Conservation (phyloP, 805 yeast species). For the Kuraishia cidri region DNA sequence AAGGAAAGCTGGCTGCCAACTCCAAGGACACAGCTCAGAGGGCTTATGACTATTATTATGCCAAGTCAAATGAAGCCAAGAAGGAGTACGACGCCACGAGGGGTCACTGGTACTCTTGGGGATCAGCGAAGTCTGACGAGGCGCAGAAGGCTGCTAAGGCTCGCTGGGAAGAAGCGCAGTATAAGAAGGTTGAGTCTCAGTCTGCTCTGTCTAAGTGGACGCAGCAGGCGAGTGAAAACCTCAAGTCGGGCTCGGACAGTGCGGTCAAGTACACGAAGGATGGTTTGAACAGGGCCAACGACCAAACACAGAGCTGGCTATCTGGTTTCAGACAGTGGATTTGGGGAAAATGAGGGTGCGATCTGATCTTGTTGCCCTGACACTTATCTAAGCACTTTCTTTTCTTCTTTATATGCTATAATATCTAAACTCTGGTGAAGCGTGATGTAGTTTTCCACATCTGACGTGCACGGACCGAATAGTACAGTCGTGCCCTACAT, state of each 20-base stretch:
- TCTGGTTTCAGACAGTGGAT: conserved; percentile 11
- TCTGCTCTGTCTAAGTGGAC: conserved; percentile 7
- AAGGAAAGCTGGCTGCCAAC: conserved; percentile 1
- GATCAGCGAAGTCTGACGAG: conserved; percentile 16
- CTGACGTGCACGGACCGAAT: too few relatives aligned
- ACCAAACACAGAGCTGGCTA: conserved; percentile 12
- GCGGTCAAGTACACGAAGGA: conserved; percentile 9
- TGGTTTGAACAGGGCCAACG: conserved; percentile 10
- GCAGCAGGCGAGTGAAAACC: conserved; percentile 1
- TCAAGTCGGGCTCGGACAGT: conserved; percentile 1
- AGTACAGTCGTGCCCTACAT: too few relatives aligned
- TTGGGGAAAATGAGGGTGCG: conserved; percentile 2
- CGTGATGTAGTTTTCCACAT: too few relatives aligned
- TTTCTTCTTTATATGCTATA: too few relatives aligned
- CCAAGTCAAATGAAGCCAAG: conserved; percentile 14
- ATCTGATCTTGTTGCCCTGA: too few relatives aligned
- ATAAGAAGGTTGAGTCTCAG: conserved; percentile 14
- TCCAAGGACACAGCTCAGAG: conserved; percentile 13
- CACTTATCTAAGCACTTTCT: too few relatives aligned
- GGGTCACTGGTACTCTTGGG: conserved; percentile 19
- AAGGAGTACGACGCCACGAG: conserved; percentile 16
- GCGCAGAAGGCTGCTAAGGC: conserved; percentile 15
- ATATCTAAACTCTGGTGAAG: too few relatives aligned
- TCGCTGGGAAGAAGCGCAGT: conserved; percentile 11
- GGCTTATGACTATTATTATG: conserved; percentile 12